Evolutionary conservation across 2,329 filamentous ascomycete species (phyloP).

Genomic region (Neophaeococcomyces mojaviensis): DNA sequence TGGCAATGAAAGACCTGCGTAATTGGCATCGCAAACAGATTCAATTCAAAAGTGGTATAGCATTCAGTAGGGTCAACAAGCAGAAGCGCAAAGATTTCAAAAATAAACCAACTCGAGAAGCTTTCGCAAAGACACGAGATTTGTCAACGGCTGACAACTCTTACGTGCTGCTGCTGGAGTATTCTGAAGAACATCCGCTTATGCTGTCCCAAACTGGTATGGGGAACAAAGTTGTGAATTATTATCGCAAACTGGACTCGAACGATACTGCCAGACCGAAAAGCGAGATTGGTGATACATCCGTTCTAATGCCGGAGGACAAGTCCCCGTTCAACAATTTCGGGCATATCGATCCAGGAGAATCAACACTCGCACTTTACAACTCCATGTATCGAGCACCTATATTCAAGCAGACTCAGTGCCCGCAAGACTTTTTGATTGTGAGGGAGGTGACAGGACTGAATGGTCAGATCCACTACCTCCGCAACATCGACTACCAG

Average conservation of each 20-base stretch:
- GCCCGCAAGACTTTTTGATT: conserved; percentile 76
- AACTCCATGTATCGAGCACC: conserved; percentile 95
- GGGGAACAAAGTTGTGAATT: conserved; percentile 93
- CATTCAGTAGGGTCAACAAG: conserved; percentile 58
- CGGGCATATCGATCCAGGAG: conserved; percentile 82
- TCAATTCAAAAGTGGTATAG: conserved; percentile 60
- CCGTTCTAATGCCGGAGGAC: conserved; percentile 83
- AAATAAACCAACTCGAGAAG: conserved; percentile 66
- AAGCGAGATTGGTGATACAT: conserved; percentile 77
- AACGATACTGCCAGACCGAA: conserved; percentile 72
- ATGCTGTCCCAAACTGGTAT: conserved; percentile 96
- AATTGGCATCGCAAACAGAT: conserved; percentile 79
- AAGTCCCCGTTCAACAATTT: conserved; percentile 94
- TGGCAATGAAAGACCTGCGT: conserved; percentile 63
- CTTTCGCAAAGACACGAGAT: conserved; percentile 74
- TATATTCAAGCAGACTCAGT: conserved; percentile 77
- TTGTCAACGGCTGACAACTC: conserved; percentile 85
- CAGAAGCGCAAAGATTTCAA: conserved; percentile 78
- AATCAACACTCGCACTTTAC: conserved; percentile 82
- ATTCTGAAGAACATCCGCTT: conserved; percentile 86
- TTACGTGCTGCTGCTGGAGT: conserved; percentile 80
- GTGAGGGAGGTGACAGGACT: conserved; percentile 73
- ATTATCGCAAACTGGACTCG: conserved; percentile 77
- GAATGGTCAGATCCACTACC: conserved; percentile 69
- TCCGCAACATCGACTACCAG: conserved; percentile 85